These are phyloP conservation scores for Ceriops decandra DNA, from an alignment of 345 rosid genomes.

Conservation along the genomic window DNA sequence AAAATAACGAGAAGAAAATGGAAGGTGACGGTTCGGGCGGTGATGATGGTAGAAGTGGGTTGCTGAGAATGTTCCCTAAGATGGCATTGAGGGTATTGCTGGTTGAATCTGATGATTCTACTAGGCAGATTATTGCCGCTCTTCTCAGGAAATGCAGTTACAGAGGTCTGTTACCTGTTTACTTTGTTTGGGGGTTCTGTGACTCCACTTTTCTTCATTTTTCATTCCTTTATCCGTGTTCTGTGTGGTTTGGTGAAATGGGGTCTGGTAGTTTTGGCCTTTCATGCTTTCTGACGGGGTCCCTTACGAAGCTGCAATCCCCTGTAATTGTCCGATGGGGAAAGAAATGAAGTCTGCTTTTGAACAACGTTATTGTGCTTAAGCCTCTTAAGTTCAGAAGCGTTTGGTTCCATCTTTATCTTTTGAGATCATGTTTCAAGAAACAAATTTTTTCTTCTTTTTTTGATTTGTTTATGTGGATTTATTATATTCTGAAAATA, in stretches of 20 bases:
- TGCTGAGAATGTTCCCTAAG: slow-evolving; percentile 70
- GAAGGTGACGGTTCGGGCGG: slow-evolving; percentile 22
- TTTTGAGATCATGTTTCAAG: too few species aligned
- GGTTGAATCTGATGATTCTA: slow-evolving; percentile 92
- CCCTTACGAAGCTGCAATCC: not conserved
- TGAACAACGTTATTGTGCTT: too few species aligned
- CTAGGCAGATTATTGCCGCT: slow-evolving; percentile 81
- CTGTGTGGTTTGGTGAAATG: not conserved
- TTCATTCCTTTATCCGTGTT: too few species aligned
- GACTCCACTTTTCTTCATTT: not conserved
- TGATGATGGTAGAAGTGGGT: slow-evolving; percentile 29
- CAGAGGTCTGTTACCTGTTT: slow-evolving; percentile 46
- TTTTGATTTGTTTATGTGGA: too few species aligned
- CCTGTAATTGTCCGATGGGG: too few species aligned
- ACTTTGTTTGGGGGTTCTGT: not conserved
- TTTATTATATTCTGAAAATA: too few species aligned
- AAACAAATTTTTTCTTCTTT: too few species aligned
- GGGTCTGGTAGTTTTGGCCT: not conserved
- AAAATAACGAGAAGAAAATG: slow-evolving; percentile 9
- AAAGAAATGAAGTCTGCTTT: too few species aligned
- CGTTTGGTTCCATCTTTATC: too few species aligned
- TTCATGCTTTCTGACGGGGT: too few species aligned
- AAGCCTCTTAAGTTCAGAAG: too few species aligned
- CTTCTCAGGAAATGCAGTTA: slow-evolving; percentile 85
- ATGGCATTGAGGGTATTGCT: slow-evolving; percentile 70